A percentile compares a stretch with the other conserved stretches of the same genome.
Evolutionary conservation across 352 stramenopile genomes (phyloP).

Genomic region (Globisporangium radiosum): DNA sequence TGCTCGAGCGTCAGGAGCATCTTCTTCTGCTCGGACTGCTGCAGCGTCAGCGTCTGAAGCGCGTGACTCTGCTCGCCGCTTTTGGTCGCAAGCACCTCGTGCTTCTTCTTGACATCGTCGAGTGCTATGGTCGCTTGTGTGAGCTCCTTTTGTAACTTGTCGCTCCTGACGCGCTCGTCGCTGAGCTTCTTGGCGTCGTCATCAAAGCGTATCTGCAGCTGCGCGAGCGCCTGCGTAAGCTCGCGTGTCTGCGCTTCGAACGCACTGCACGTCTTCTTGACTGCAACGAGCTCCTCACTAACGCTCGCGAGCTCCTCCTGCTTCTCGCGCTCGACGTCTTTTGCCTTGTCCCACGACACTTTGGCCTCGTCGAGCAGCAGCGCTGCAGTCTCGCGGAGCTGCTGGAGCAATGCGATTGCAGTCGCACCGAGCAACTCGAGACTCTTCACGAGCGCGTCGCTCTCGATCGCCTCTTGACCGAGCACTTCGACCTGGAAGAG

Average conservation of each 20-base stretch:
- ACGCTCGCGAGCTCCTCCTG: conserved; percentile 61
- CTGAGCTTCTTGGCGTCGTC: conserved; percentile 15
- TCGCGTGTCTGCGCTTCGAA: conserved; percentile 30
- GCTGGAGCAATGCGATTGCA: conserved; percentile 36
- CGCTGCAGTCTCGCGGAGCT: conserved; percentile 39
- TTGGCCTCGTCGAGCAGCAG: conserved; percentile 66
- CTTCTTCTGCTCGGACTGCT: conserved; percentile 51
- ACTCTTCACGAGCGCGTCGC: conserved; percentile 30
- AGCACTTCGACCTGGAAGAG: conserved; percentile 66
- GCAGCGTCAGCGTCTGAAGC: conserved; percentile 52
- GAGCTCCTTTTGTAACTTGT: conserved; percentile 46
- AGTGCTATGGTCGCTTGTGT: conserved; percentile 15
- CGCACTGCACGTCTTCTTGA: conserved; percentile 38
- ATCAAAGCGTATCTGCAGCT: conserved; percentile 10
- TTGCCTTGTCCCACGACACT: conserved; percentile 66
- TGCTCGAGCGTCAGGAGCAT: conserved; percentile 43
- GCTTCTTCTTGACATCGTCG: conserved; percentile 47
- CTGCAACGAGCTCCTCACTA: conserved; percentile 39
- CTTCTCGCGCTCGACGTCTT: conserved; percentile 69
- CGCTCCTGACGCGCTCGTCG: conserved; percentile 23
- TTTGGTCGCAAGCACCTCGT: conserved; percentile 36
- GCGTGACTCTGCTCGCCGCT: conserved; percentile 46
- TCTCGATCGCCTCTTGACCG: conserved; percentile 51
- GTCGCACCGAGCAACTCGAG: conserved; percentile 34
- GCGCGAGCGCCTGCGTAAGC: conserved; percentile 2